Evolutionary conservation across 2,329 filamentous ascomycete genomes (phyloP).

Genomic region (Fusarium zealandicum): DNA sequence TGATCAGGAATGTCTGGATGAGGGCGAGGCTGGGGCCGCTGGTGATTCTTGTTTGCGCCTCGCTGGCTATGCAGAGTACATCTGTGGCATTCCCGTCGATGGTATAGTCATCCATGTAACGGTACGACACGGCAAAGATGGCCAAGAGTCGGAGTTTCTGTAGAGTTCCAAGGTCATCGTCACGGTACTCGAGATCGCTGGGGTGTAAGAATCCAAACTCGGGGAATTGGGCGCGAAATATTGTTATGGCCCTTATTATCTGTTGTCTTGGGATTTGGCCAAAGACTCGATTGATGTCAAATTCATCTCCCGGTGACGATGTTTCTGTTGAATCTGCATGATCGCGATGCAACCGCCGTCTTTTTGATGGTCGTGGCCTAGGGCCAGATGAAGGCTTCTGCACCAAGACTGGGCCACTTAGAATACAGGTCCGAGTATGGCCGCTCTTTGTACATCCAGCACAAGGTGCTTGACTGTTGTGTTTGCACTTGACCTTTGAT

Average conservation of each 20-base stretch:
- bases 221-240: conserved; percentile 36
- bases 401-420: conserved; percentile 25
- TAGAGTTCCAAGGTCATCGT: background rate
- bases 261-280: background rate
- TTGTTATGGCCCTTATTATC: conserved; percentile 17
- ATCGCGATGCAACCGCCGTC: conserved; percentile 8
- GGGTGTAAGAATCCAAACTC: conserved; percentile 38
- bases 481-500: conserved; percentile 40
- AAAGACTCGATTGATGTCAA: conserved; percentile 15
- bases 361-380: conserved; percentile 13
- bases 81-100: background rate
- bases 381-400: background rate
- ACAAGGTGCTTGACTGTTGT: conserved; percentile 36
- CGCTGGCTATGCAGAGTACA: conserved; percentile 5
- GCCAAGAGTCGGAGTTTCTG: conserved; percentile 31
- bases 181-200: conserved; percentile 33
- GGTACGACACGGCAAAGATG: conserved; percentile 24
- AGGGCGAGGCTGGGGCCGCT: conserved; percentile 25
- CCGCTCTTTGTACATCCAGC: conserved; percentile 34
- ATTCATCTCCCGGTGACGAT: background rate
- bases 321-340: background rate
- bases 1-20: conserved; percentile 33
- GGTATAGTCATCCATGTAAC: conserved; percentile 5
- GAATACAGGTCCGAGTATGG: conserved; percentile 14
- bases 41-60: conserved; percentile 25